phyloP scores from a whole-genome alignment of 805 yeast species.

The Millerago galiae region DNA sequence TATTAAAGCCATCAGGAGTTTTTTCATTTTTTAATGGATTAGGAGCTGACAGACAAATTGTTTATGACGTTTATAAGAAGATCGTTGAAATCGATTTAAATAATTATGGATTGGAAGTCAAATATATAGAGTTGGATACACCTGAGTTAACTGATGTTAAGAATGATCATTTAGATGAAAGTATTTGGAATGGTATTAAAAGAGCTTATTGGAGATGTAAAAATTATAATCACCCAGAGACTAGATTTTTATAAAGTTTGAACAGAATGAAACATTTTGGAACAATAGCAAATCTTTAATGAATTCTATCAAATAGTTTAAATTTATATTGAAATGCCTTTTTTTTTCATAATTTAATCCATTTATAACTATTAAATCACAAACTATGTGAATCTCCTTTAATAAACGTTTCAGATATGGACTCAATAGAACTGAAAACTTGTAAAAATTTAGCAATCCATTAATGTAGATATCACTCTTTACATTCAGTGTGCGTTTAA shows the following conservation, averaged over 20 bases:
- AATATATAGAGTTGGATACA: constrained; percentile 43
- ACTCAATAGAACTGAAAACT: neutral
- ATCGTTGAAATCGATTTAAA: constrained; percentile 74
- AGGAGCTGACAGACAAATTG: constrained; percentile 70
- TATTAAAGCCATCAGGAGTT: constrained; percentile 73
- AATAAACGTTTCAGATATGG: neutral
- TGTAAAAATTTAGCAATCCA: neutral
- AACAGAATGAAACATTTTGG: neutral
- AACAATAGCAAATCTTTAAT: neutral
- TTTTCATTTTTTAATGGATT: constrained; percentile 91
- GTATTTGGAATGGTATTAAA: constrained; percentile 58
- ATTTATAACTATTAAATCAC: no score
- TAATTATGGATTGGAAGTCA: constrained; percentile 69
- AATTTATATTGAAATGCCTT: no score
- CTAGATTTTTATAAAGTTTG: constrained; percentile 29
- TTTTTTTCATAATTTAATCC: neutral
- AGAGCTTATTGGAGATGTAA: constrained; percentile 68
- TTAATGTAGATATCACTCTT: neutral
- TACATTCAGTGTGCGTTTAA: no score
- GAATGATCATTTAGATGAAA: constrained; percentile 29
- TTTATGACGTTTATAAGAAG: constrained; percentile 78
- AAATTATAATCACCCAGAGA: constrained; percentile 60
- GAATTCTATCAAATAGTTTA: neutral
- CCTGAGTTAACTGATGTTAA: constrained; percentile 35
- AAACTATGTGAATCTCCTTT: neutral